Evolutionary conservation across 495 filamentous ascomycete species (phyloP).

Genomic region (Glarea lozoyensis): DNA sequence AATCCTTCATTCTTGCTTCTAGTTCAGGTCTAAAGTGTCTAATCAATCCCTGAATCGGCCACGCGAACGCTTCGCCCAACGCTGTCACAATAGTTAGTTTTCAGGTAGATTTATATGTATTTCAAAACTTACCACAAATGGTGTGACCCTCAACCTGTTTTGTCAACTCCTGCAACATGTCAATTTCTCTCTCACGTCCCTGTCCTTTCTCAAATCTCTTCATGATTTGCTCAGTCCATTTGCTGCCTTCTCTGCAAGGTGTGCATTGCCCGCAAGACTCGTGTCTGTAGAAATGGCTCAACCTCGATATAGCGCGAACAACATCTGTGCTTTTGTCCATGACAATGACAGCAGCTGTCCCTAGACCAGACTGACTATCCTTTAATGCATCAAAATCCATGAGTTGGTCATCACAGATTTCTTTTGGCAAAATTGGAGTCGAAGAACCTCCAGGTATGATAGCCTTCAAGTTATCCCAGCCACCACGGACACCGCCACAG

Average conservation of each 20-base stretch:
- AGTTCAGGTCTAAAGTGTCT: slow-evolving; percentile 95
- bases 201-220: slow-evolving; percentile 84
- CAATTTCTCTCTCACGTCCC: slow-evolving; percentile 84
- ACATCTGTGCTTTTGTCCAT: slow-evolving; percentile 98
- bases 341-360: slow-evolving; percentile 97
- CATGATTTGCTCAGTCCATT: slow-evolving; percentile 99
- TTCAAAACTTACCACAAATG: slow-evolving; percentile 64
- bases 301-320: slow-evolving; percentile 81
- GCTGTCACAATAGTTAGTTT: slow-evolving; percentile 33
- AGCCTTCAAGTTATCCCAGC: slow-evolving; percentile 95
- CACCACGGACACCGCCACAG: slow-evolving; percentile 90
- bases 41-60: slow-evolving; percentile 96
- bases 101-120: not conserved
- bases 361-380: slow-evolving; percentile 92
- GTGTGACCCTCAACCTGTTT: slow-evolving; percentile 99
- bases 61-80: slow-evolving; percentile 94
- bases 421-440: slow-evolving; percentile 86
- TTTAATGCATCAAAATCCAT: slow-evolving; percentile 99
- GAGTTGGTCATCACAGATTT: slow-evolving; percentile 80
- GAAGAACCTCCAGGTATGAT: slow-evolving; percentile 95
- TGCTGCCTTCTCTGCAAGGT: slow-evolving; percentile 92
- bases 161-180: slow-evolving; percentile 98
- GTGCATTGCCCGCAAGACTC: slow-evolving; percentile 98
- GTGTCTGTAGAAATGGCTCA: slow-evolving; percentile 96
- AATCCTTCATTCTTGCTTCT: slow-evolving; percentile 76